phyloP scores from a whole-genome alignment of 805 yeast genomes.

The Clavispora fructus region DNA sequence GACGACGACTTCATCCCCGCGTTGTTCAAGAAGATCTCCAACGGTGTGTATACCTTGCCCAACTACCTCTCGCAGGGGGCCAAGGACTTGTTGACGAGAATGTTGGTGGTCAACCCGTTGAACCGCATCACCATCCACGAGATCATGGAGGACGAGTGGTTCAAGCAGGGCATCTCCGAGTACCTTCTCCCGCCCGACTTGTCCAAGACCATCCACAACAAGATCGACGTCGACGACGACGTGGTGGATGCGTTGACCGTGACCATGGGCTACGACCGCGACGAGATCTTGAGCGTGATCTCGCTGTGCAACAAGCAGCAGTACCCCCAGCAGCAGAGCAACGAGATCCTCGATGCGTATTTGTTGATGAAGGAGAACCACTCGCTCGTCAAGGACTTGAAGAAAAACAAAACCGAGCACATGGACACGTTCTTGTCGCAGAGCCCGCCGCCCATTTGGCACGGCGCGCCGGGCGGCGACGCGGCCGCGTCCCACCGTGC shows the following conservation, averaged over 20 bases:
- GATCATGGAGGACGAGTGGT: conserved; percentile 93
- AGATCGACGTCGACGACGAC: conserved; percentile 61
- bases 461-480: conserved; percentile 10
- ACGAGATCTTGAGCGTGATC: conserved; percentile 73
- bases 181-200: conserved; percentile 63
- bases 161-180: conserved; percentile 71
- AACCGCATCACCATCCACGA: conserved; percentile 90
- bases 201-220: conserved; percentile 30
- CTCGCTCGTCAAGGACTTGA: conserved; percentile 61
- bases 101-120: conserved; percentile 92
- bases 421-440: conserved; percentile 56
- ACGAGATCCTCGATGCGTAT: conserved; percentile 84
- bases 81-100: conserved; percentile 70
- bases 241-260: conserved; percentile 68
- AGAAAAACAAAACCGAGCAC: conserved; percentile 44
- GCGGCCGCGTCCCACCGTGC: conserved; percentile 25
- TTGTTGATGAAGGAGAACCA: conserved; percentile 76
- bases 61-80: conserved; percentile 84
- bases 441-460: conserved; percentile 54
- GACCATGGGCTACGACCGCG: conserved; percentile 86
- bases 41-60: conserved; percentile 90
- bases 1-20: conserved; percentile 97
- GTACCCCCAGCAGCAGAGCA: conserved; percentile 33
- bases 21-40: conserved; percentile 82
- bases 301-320: conserved; percentile 41